A percentile compares a stretch with the other conserved stretches of the same genome.
Conservation (phyloP, 441 rosid genomes). For the Gossypium lobatum region DNA sequence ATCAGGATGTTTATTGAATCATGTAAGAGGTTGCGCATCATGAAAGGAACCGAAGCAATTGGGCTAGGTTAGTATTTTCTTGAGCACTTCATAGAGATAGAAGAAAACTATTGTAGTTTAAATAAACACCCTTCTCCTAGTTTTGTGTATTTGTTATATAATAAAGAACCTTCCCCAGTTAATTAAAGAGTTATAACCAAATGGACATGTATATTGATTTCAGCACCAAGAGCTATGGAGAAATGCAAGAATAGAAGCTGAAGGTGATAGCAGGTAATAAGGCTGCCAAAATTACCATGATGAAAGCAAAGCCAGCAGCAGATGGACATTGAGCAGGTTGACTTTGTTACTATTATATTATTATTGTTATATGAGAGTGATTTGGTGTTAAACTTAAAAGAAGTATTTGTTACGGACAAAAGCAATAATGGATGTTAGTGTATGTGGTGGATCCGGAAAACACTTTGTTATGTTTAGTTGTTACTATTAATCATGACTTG, state of each 20-base stretch:
- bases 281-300: slow-evolving; percentile 6
- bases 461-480: not conserved
- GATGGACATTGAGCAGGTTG: slow-evolving; percentile 28
- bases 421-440: slow-evolving; percentile 14
- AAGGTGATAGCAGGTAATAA: not conserved
- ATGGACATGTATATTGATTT: not conserved
- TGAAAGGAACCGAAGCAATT: slow-evolving; percentile 54
- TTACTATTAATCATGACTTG: not conserved
- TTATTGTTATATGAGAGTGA: not conserved
- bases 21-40: slow-evolving; percentile 51
- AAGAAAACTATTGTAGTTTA: not conserved
- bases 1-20: slow-evolving; percentile 56
- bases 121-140: not conserved
- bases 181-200: not conserved
- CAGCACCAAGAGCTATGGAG: slow-evolving; percentile 59
- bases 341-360: not conserved
- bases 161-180: not conserved
- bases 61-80: slow-evolving; percentile 40
- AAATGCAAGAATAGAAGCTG: slow-evolving; percentile 50
- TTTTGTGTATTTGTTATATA: not conserved
- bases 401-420: slow-evolving; percentile 14
- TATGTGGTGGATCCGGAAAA: slow-evolving; percentile 1
- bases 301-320: not conserved
- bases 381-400: not conserved
- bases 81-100: not conserved